A percentile compares a stretch with the other conserved stretches of the same genome.
phyloP scores from a whole-genome alignment of 371 early-diverging fungal species.

The Capillidium heterosporum region DNA sequence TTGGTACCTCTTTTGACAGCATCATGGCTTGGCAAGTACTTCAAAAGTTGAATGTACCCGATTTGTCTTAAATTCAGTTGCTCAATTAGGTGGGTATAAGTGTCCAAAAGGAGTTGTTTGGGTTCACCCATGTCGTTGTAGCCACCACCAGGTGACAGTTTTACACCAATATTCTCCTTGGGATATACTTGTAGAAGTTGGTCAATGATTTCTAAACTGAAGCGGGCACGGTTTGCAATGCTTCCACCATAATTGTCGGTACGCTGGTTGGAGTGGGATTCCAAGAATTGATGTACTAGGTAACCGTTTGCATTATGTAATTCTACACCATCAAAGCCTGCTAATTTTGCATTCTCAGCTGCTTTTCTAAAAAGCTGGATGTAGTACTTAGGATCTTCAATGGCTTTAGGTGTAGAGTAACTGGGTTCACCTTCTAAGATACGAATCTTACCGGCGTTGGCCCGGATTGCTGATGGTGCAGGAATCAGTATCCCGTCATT shows the following conservation, averaged over 20 bases:
- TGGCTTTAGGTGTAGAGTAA: neutral
- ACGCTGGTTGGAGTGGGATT: conserved; percentile 23
- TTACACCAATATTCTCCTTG: conserved; percentile 39
- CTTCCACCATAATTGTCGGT: conserved; percentile 36
- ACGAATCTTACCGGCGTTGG: neutral
- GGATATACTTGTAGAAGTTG: conserved; percentile 62
- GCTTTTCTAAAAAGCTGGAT: neutral
- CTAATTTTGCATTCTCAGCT: conserved; percentile 3
- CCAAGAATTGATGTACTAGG: conserved; percentile 34
- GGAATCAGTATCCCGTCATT: neutral
- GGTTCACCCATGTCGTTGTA: conserved; percentile 37
- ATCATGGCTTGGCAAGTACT: neutral
- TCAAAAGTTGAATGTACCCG: neutral
- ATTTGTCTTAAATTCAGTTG: neutral
- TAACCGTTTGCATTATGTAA: conserved; percentile 47
- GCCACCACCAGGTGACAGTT: conserved; percentile 29
- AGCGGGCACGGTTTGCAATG: conserved; percentile 25
- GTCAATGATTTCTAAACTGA: conserved; percentile 18
- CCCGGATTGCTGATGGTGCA: neutral
- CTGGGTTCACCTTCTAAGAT: neutral
- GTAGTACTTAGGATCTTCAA: neutral
- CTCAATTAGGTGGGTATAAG: neutral
- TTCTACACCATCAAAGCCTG: conserved; percentile 47
- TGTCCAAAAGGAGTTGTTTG: neutral
- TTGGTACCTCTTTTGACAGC: neutral